Conservation (phyloP, 1,284 basidiomycete species). For the Serendipita sp. region DNA sequence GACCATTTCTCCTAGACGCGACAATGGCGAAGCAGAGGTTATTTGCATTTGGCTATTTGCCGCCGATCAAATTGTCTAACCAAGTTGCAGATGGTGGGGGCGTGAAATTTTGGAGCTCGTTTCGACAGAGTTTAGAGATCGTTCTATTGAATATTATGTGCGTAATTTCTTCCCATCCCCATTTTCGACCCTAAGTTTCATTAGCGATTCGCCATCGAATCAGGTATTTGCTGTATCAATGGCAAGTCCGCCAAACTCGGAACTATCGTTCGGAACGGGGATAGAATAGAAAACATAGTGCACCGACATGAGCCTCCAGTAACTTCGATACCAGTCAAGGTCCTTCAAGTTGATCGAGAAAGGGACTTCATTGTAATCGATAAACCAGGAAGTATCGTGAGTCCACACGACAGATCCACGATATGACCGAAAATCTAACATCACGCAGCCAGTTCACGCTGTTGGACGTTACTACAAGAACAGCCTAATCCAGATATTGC, state of each 20-base stretch:
- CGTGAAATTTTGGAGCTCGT: constrained; percentile 76
- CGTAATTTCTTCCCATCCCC: constrained; percentile 21
- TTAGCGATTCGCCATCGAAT: constrained; percentile 79
- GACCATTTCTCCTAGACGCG: constrained; percentile 32
- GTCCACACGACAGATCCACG: constrained; percentile 21
- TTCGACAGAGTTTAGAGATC: constrained; percentile 79
- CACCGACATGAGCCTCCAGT: constrained; percentile 96
- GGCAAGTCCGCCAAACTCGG: constrained; percentile 68
- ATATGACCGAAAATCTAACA: background rate
- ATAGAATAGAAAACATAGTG: constrained; percentile 88
- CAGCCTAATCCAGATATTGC: constrained; percentile 77
- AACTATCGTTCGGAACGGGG: constrained; percentile 73
- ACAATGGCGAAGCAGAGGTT: constrained; percentile 79
- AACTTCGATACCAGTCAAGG: constrained; percentile 70
- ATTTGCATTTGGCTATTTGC: too few relatives aligned
- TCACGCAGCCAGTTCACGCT: constrained; percentile 66
- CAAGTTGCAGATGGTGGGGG: constrained; percentile 44
- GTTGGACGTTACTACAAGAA: constrained; percentile 81
- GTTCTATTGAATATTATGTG: constrained; percentile 87
- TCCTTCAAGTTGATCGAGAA: constrained; percentile 65
- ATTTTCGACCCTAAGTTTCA: constrained; percentile 7
- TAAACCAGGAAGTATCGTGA: constrained; percentile 85
- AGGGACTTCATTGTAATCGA: constrained; percentile 82
- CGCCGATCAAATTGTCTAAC: too few relatives aligned
- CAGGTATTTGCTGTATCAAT: constrained; percentile 91